phyloP scores from a whole-genome alignment of 2,329 filamentous ascomycete species.

The Claviceps digitariae region DNA sequence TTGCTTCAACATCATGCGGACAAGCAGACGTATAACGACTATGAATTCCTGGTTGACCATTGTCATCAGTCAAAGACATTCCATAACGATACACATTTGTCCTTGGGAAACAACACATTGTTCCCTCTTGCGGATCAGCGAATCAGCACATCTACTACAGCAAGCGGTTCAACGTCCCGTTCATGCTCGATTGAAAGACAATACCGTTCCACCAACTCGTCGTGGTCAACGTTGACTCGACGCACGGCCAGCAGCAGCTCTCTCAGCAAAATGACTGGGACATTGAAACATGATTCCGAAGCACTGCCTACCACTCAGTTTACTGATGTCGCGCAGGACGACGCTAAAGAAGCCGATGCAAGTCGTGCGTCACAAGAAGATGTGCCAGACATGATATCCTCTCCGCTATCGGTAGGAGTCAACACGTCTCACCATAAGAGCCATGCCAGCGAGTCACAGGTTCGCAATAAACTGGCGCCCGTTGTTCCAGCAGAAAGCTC shows the following conservation, averaged over 20 bases:
- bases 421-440: conserved; percentile 20
- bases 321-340: conserved; percentile 9
- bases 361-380: conserved; percentile 15
- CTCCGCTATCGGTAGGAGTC: conserved; percentile 12
- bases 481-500: conserved; percentile 18
- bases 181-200: conserved; percentile 36
- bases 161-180: conserved; percentile 32
- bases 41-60: conserved; percentile 12
- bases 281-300: conserved; percentile 20
- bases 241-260: conserved; percentile 40
- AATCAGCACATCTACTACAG: conserved; percentile 41
- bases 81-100: conserved; percentile 9
- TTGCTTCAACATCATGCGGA: conserved; percentile 26
- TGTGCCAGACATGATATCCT: conserved; percentile 22
- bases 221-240: conserved; percentile 38
- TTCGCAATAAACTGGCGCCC: conserved; percentile 16
- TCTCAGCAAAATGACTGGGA: conserved; percentile 20
- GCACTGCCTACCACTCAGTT: conserved; percentile 14
- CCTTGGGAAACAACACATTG: conserved; percentile 8
- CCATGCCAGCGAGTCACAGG: conserved; percentile 24
- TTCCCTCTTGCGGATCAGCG: conserved; percentile 23
- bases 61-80: conserved; percentile 7
- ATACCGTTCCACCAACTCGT: conserved; percentile 40
- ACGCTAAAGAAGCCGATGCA: conserved; percentile 6
- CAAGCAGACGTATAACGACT: conserved; percentile 18